phyloP scores from a whole-genome alignment of 2,329 filamentous ascomycete species.

The Sporothrix mexicana region DNA sequence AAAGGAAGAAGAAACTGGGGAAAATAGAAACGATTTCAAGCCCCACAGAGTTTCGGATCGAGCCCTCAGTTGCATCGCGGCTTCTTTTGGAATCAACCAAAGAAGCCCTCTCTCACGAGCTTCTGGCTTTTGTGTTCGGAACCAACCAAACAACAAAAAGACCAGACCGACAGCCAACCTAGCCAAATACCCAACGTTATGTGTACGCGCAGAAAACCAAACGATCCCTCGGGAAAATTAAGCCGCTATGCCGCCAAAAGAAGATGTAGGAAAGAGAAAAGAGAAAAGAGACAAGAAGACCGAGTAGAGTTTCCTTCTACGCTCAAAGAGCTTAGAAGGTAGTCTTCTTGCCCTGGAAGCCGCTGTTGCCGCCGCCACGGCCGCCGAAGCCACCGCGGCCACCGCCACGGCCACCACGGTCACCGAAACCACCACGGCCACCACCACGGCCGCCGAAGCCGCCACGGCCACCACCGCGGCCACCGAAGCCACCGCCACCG shows the following conservation, averaged over 20 bases:
- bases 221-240: constrained; percentile 49
- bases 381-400: constrained; percentile 59
- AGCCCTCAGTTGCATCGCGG: constrained; percentile 57
- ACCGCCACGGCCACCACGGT: constrained; percentile 54
- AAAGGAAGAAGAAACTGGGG: background rate
- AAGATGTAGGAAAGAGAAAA: constrained; percentile 20
- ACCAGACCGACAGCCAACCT: constrained; percentile 64
- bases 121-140: background rate
- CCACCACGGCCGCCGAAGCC: constrained; percentile 57
- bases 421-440: constrained; percentile 64
- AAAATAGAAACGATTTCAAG: constrained; percentile 30
- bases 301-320: background rate
- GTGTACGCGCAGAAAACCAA: constrained; percentile 38
- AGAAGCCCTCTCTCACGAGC: constrained; percentile 28
- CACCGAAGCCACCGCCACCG: constrained; percentile 46
- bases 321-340: constrained; percentile 50
- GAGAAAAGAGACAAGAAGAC: constrained; percentile 2
- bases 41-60: constrained; percentile 36
- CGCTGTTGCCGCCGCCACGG: constrained; percentile 65
- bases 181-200: constrained; percentile 50
- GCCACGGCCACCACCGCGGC: constrained; percentile 58
- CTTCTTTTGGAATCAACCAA: constrained; percentile 36
- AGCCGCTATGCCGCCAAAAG: constrained; percentile 11
- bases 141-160: background rate
- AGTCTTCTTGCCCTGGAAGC: constrained; percentile 81